Conservation (phyloP, 2,329 filamentous ascomycete species). For the Capronia epimyces region DNA sequence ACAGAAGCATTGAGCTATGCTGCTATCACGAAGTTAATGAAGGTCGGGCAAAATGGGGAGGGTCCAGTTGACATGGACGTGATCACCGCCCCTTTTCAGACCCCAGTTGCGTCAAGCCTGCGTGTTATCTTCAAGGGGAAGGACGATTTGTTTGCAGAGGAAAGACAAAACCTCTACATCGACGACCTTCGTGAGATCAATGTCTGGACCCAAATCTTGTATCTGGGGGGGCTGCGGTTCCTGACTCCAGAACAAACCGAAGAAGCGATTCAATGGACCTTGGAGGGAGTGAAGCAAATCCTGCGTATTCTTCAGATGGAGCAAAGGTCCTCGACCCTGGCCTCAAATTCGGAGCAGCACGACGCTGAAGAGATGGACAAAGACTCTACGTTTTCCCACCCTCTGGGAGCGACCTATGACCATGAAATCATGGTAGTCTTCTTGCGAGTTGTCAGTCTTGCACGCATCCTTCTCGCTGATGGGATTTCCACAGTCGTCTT, state of each 20-base stretch:
- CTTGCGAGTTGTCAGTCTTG: slow-evolving; percentile 37
- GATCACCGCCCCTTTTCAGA: slow-evolving; percentile 32
- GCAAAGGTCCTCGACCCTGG: not conserved
- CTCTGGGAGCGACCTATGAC: slow-evolving; percentile 65
- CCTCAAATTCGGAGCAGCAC: not conserved
- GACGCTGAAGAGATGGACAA: not conserved
- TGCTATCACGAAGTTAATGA: slow-evolving; percentile 17
- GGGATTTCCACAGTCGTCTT: not conserved
- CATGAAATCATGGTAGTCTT: slow-evolving; percentile 56
- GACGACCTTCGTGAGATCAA: slow-evolving; percentile 71
- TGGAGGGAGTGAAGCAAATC: slow-evolving; percentile 41
- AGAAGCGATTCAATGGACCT: slow-evolving; percentile 44
- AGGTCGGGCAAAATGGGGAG: slow-evolving; percentile 33
- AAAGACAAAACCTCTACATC: slow-evolving; percentile 91
- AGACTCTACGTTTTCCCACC: slow-evolving; percentile 5
- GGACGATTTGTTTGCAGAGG: slow-evolving; percentile 73
- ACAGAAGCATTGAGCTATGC: slow-evolving; percentile 32
- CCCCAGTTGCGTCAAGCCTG: slow-evolving; percentile 10
- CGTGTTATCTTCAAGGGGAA: slow-evolving; percentile 9
- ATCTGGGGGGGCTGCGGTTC: slow-evolving; percentile 5
- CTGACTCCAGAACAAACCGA: slow-evolving; percentile 8
- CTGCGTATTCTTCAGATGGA: slow-evolving; percentile 1
- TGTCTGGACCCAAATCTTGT: slow-evolving; percentile 59
- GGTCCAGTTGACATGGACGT: slow-evolving; percentile 45
- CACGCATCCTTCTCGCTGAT: slow-evolving; percentile 33